phyloP scores from a whole-genome alignment of 225 moss, liverwort and hornwort genomes.

The Rhytidiadelphus loreus region DNA sequence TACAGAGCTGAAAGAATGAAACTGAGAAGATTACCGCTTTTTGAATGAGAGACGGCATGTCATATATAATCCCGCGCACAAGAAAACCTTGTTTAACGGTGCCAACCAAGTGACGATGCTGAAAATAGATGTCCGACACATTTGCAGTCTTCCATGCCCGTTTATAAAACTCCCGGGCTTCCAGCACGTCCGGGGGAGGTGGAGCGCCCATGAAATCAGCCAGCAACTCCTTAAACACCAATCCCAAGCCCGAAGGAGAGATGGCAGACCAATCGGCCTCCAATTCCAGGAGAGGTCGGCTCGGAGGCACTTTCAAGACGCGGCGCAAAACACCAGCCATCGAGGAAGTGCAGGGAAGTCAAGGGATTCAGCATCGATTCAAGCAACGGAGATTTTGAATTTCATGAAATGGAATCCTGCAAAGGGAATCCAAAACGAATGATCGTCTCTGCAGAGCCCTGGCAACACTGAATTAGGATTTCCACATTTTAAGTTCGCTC shows the following conservation, averaged over 20 bases:
- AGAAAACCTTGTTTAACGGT: constrained; percentile 33
- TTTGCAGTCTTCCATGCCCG: constrained; percentile 46
- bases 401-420: background rate
- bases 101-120: constrained; percentile 11
- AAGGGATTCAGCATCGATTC: background rate
- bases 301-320: constrained; percentile 17
- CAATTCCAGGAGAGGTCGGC: constrained; percentile 17
- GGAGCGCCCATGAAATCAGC: constrained; percentile 78
- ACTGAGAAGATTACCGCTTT: background rate
- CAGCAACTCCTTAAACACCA: constrained; percentile 64
- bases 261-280: constrained; percentile 77
- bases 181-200: constrained; percentile 45
- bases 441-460: background rate
- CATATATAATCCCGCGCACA: constrained; percentile 66
- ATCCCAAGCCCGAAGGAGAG: constrained; percentile 54
- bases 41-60: constrained; percentile 65
- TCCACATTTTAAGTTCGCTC: background rate
- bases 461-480: background rate
- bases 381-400: background rate
- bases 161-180: constrained; percentile 30
- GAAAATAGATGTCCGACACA: constrained; percentile 50
- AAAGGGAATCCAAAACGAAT: background rate
- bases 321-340: constrained; percentile 34
- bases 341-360: background rate
- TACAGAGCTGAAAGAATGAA: background rate